These are phyloP conservation scores for Dipodascus albidus DNA, from an alignment of 805 yeast species.

Conservation along the genomic window DNA sequence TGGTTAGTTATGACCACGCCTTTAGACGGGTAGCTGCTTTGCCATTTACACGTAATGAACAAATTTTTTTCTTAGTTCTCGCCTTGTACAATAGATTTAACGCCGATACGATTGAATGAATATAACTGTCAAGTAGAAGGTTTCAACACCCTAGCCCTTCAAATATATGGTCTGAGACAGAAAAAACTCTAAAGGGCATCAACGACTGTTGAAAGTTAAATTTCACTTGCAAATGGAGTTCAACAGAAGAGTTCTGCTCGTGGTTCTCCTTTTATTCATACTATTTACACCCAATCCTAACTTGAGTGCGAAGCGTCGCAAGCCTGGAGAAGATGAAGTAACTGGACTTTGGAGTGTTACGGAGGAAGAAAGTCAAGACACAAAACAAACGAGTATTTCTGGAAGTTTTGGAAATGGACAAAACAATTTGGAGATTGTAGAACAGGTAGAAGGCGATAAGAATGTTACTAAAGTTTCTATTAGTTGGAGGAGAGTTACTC, in stretches of 20 bases:
- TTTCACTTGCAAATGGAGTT: slow-evolving; percentile 15
- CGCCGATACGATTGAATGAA: not conserved
- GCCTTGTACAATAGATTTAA: not conserved
- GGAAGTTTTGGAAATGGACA: not conserved
- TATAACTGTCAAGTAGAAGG: not conserved
- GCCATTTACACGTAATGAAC: not conserved
- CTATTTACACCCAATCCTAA: slow-evolving; percentile 30
- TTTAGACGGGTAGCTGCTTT: not conserved
- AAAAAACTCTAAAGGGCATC: no score
- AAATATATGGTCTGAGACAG: not conserved
- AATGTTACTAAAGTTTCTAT: not conserved
- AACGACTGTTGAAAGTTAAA: no score
- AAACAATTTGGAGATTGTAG: not conserved
- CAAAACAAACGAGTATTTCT: not conserved
- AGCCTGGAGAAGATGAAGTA: not conserved
- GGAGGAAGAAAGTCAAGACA: not conserved
- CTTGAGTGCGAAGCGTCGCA: no score
- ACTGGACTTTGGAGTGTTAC: not conserved
- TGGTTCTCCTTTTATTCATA: slow-evolving; percentile 29
- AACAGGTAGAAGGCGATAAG: not conserved
- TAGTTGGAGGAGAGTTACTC: not conserved
- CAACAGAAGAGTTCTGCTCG: slow-evolving; percentile 17
- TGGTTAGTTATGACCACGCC: no score
- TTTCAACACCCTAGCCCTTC: not conserved
- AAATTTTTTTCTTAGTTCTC: not conserved